Conservation (phyloP, 257 asterid species). For the Eucommia ulmoides region DNA sequence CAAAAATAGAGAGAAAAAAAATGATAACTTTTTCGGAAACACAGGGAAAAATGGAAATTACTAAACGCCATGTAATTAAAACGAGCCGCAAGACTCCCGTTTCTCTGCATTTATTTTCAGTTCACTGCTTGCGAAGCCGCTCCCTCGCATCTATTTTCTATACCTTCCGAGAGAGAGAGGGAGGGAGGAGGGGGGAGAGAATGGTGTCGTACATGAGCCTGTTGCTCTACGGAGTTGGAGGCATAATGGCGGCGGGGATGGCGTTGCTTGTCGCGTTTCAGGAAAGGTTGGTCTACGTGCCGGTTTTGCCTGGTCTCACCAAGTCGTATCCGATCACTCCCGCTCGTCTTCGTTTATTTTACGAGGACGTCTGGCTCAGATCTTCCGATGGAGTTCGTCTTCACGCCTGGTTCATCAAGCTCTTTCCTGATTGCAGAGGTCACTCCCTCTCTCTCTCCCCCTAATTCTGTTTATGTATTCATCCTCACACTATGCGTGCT, state of each 20-base stretch:
- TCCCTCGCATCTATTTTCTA: not conserved
- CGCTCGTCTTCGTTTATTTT: slow-evolving; percentile 63
- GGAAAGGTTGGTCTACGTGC: slow-evolving; percentile 92
- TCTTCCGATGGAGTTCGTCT: slow-evolving; percentile 96
- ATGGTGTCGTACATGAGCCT: slow-evolving; percentile 77
- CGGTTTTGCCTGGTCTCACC: slow-evolving; percentile 86
- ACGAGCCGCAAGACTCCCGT: too few species aligned
- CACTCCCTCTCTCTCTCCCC: not conserved
- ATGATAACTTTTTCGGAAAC: too few species aligned
- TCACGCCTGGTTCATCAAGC: slow-evolving; percentile 93
- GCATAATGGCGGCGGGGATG: slow-evolving; percentile 84
- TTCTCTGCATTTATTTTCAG: too few species aligned
- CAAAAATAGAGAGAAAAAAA: too few species aligned
- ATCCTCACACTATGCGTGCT: too few species aligned
- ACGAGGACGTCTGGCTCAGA: slow-evolving; percentile 95
- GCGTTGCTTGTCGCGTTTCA: slow-evolving; percentile 90
- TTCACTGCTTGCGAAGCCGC: not conserved
- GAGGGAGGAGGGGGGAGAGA: not conserved
- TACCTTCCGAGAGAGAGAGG: not conserved
- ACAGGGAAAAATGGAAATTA: too few species aligned
- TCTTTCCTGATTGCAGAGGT: slow-evolving; percentile 72
- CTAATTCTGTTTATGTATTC: too few species aligned
- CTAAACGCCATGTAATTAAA: too few species aligned
- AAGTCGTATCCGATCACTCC: slow-evolving; percentile 91
- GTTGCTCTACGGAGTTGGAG: slow-evolving; percentile 75